Base-by-base conservation (phyloP, 169 alveolate species). In the Cryptosporidium sp. region DNA sequence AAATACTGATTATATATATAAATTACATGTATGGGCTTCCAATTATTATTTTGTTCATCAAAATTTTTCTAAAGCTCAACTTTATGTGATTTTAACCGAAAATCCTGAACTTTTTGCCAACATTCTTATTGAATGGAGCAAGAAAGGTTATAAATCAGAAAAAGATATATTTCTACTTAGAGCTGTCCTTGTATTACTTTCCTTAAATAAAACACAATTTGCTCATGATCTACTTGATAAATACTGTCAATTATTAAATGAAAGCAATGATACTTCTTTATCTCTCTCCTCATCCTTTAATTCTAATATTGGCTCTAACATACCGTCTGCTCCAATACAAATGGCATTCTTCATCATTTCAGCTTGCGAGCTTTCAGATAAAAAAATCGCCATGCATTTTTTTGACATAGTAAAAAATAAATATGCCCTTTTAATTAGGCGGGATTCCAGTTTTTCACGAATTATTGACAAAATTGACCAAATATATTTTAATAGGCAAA, bases 1-100 rank as follows among this genome's bases (percentile, higher is more conserved):
- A 5, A 42, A 44, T 39, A 31, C 14, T 14, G 89, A 80, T 5
- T 44, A 62, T 6, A 62, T 80, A 16, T 26, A 39, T 14, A 80
- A 60, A 62, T 60, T 73, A 73, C 68, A 60, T 73, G 68, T 53
- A 37, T 80, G 89, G 89, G 72, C 89, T 31, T 80, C 89, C 2
- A 80, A 80, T 18, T 42, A 62, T 31, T 80, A 80, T 56, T 80
- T 62, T 80, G 68, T 21, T 4, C 61, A 61, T 31, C 44, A 53
- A 44, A 62, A 45, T 31, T 80, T 26, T 45, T 70, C 73, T n/a
- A 80, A 67, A 37, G 89, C 89, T 26, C 89, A 80, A 42, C 37
- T 60, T 26, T 45, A 61, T 80, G 89, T 67, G n/a, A 61, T 80
- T 16, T 65, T 61, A 18, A 80, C 75, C 9, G 89, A 80, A 39